A percentile compares a stretch with the other conserved stretches of the same genome.
Evolutionary conservation across 2,329 filamentous ascomycete genomes (phyloP).

Genomic region (Paraphaeosphaeria minitans): DNA sequence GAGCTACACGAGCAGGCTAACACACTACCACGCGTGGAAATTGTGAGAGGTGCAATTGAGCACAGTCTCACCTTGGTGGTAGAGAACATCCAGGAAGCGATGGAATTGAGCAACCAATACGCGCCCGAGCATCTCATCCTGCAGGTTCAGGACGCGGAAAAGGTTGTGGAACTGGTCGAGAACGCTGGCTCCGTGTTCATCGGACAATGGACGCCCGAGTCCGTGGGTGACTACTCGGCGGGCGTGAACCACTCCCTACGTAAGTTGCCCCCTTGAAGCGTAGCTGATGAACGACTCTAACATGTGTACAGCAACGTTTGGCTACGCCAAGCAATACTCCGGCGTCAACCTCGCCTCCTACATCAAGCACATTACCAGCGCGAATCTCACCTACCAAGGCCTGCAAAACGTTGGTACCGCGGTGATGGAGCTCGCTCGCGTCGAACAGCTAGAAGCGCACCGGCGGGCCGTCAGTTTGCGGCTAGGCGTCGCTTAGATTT

Average conservation of each 20-base stretch:
- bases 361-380: slow-evolving; percentile 96
- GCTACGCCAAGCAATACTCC: slow-evolving; percentile 97
- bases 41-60: slow-evolving; percentile 85
- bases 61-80: slow-evolving; percentile 89
- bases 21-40: slow-evolving; percentile 86
- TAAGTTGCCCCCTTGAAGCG: slow-evolving; percentile 60
- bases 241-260: slow-evolving; percentile 97
- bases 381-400: slow-evolving; percentile 84
- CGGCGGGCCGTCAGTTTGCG: slow-evolving; percentile 73
- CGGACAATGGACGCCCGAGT: slow-evolving; percentile 95
- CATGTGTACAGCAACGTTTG: slow-evolving; percentile 76
- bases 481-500: slow-evolving; percentile 50
- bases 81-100: slow-evolving; percentile 75
- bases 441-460: slow-evolving; percentile 95
- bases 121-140: slow-evolving; percentile 96
- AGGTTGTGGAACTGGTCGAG: slow-evolving; percentile 76
- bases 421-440: slow-evolving; percentile 93
- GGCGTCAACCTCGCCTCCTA: slow-evolving; percentile 96
- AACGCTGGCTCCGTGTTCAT: slow-evolving; percentile 97
- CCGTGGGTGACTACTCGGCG: slow-evolving; percentile 96
- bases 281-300: slow-evolving; percentile 12
- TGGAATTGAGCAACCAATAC: slow-evolving; percentile 87
- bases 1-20: slow-evolving; percentile 87
- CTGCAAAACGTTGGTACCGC: slow-evolving; percentile 83
- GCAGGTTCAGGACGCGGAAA: slow-evolving; percentile 78